Percentiles rank a stretch among this genome's conserved stretches.
Evolutionary conservation across 371 early-diverging fungal species (phyloP).

Genomic region (Mortierella sp.): DNA sequence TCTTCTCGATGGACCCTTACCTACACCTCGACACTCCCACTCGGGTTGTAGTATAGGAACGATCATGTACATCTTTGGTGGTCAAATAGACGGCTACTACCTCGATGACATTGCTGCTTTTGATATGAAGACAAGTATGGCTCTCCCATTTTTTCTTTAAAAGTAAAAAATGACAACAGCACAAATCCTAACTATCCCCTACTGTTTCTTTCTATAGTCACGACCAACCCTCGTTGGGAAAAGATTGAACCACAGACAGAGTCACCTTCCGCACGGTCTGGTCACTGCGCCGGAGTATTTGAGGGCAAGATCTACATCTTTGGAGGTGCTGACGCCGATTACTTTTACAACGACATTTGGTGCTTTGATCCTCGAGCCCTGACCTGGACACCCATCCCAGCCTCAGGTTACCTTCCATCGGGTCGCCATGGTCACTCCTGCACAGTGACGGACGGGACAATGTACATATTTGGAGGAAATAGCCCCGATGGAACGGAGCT

Average conservation of each 20-base stretch:
- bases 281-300: conserved; percentile 66
- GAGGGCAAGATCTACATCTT: conserved; percentile 74
- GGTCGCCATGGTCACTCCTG: conserved; percentile 76
- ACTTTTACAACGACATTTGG: conserved; percentile 82
- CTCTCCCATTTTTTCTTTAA: background rate
- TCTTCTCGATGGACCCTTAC: conserved; percentile 65
- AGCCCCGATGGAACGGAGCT: conserved; percentile 67
- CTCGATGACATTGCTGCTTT: conserved; percentile 77
- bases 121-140: conserved; percentile 70
- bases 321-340: conserved; percentile 78
- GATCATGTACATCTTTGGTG: conserved; percentile 81
- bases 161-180: too few species aligned
- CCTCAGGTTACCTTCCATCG: conserved; percentile 73
- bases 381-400: conserved; percentile 72
- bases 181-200: background rate
- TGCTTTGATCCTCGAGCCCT: conserved; percentile 67
- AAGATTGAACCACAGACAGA: conserved; percentile 60
- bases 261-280: conserved; percentile 66
- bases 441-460: conserved; percentile 73
- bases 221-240: conserved; percentile 68
- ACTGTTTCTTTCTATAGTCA: conserved; percentile 24
- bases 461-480: conserved; percentile 82
- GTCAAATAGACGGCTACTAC: conserved; percentile 71
- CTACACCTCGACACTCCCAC: conserved; percentile 77
- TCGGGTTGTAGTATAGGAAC: conserved; percentile 68